These are phyloP conservation scores for Podaxis rugospora DNA, from an alignment of 768 basidiomycete genomes.

Conservation along the genomic window DNA sequence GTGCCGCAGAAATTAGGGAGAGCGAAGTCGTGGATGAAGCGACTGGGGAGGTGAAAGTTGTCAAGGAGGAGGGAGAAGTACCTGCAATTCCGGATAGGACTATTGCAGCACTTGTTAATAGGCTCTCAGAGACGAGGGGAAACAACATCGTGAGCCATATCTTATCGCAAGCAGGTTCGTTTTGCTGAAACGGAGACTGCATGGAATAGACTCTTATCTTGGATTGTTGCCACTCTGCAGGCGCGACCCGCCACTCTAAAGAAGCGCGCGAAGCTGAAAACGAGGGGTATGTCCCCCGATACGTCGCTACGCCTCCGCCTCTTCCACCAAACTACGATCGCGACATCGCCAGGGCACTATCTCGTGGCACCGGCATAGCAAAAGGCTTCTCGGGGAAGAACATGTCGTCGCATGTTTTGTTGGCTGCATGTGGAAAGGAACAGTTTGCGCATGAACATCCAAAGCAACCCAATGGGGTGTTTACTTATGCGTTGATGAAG, in stretches of 20 bases:
- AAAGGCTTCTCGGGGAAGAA: constrained; percentile 21
- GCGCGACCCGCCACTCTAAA: constrained; percentile 22
- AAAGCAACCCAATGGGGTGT: constrained; percentile 22
- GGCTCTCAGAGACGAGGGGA: constrained; percentile 32
- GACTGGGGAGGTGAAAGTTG: neutral
- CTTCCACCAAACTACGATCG: constrained; percentile 22
- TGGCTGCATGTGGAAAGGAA: constrained; percentile 36
- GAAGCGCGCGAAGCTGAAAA: neutral
- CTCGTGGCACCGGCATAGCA: constrained; percentile 14
- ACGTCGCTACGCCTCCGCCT: constrained; percentile 22
- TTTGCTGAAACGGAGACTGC: no score
- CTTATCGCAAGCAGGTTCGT: no score
- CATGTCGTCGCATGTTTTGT: constrained; percentile 33
- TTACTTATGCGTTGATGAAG: constrained; percentile 26
- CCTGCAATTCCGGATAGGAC: constrained; percentile 41
- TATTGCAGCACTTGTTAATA: constrained; percentile 30
- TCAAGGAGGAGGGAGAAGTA: constrained; percentile 8
- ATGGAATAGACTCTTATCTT: constrained; percentile 36
- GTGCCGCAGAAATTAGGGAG: neutral
- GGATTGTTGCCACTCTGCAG: constrained; percentile 42
- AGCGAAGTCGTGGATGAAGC: neutral
- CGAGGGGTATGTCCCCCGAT: constrained; percentile 18
- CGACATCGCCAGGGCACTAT: constrained; percentile 15
- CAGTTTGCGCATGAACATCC: constrained; percentile 29
- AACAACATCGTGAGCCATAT: constrained; percentile 33